phyloP scores from a whole-genome alignment of 2,329 filamentous ascomycete genomes.

The Aspergillus vadensis region DNA sequence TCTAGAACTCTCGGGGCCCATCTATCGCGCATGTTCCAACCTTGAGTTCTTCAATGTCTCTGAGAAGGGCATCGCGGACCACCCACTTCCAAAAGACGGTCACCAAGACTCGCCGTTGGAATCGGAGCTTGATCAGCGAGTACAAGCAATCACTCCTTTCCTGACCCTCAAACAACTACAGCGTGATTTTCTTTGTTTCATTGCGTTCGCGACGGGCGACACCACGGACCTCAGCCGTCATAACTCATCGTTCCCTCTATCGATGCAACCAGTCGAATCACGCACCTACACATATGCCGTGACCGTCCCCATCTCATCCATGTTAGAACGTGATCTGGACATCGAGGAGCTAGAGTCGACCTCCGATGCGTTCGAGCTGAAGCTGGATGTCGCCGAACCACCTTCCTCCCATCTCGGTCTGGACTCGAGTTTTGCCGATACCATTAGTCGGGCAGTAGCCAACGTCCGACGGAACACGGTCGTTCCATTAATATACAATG shows the following conservation, averaged over 20 bases:
- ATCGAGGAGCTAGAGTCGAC: conserved; percentile 68
- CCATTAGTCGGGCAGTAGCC: conserved; percentile 61
- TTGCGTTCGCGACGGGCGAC: conserved; percentile 59
- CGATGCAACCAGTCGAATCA: conserved; percentile 61
- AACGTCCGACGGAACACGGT: conserved; percentile 65
- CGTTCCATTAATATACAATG: conserved; percentile 59
- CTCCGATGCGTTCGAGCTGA: conserved; percentile 67
- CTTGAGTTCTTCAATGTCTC: conserved; percentile 77
- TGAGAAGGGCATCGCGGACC: conserved; percentile 49
- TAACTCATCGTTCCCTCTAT: conserved; percentile 60
- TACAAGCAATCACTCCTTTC: conserved; percentile 56
- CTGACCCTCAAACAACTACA: conserved; percentile 69
- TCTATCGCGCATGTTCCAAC: conserved; percentile 69
- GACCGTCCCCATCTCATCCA: conserved; percentile 60
- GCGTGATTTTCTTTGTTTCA: conserved; percentile 68
- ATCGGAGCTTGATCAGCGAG: conserved; percentile 39
- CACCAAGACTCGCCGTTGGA: conserved; percentile 31
- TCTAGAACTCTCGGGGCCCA: conserved; percentile 50
- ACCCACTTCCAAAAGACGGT: conserved; percentile 20
- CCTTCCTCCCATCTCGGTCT: conserved; percentile 33
- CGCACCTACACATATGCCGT: conserved; percentile 69
- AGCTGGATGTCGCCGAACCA: conserved; percentile 47
- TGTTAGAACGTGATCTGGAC: conserved; percentile 58
- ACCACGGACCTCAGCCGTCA: conserved; percentile 33
- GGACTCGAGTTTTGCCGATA: conserved; percentile 44